phyloP scores from a whole-genome alignment of 1,139 yeast species.

The Entelexis sorbosivorans region DNA sequence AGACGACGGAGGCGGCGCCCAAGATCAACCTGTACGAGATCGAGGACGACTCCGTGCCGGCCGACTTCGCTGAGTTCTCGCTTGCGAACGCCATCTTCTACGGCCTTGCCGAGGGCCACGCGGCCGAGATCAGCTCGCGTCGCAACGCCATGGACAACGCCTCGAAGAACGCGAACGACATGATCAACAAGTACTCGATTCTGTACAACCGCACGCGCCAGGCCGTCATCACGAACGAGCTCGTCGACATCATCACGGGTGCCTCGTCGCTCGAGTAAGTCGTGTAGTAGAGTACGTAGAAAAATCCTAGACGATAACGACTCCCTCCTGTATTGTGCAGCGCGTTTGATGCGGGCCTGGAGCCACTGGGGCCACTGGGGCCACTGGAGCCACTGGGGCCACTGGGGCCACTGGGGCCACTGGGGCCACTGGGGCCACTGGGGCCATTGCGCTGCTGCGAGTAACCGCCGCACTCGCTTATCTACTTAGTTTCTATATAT shows the following conservation, averaged over 20 bases:
- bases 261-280: conserved; percentile 89
- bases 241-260: conserved; percentile 99
- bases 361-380: neutral
- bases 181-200: conserved; percentile 92
- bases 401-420: no score
- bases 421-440: no score
- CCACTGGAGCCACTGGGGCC: no score
- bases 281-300: conserved; percentile 6
- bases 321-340: neutral
- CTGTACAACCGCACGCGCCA: conserved; percentile 99
- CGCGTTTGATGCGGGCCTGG: no score
- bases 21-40: conserved; percentile 73
- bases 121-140: conserved; percentile 96
- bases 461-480: no score
- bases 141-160: conserved; percentile 99
- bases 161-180: conserved; percentile 98
- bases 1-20: conserved; percentile 74
- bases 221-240: conserved; percentile 98
- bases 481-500: no score
- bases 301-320: conserved; percentile 7
- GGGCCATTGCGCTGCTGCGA: no score
- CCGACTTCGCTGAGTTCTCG: conserved; percentile 63
- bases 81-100: conserved; percentile 81
- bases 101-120: conserved; percentile 97
- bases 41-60: conserved; percentile 37